phyloP scores from a whole-genome alignment of 2,329 filamentous ascomycete genomes.

The Graphilbum sp. region DNA sequence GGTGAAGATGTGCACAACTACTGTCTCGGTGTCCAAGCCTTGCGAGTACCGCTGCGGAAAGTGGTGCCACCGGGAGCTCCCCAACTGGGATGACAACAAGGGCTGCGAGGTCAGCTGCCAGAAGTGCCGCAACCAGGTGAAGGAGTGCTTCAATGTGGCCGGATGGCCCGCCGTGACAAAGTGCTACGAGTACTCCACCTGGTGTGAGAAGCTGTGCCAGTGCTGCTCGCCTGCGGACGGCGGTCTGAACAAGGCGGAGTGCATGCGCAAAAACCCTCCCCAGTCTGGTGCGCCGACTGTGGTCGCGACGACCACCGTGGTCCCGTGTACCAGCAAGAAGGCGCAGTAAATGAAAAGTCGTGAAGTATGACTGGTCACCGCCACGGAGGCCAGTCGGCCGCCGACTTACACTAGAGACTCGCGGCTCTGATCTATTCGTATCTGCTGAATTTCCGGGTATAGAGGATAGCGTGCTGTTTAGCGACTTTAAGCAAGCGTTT shows the following conservation, averaged over 20 bases:
- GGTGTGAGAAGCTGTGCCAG: constrained; percentile 28
- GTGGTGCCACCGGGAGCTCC: constrained; percentile 35
- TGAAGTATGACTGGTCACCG: too few relatives aligned
- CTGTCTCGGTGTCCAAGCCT: constrained; percentile 20
- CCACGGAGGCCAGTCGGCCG: too few relatives aligned
- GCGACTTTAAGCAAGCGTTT: too few relatives aligned
- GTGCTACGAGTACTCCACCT: constrained; percentile 33
- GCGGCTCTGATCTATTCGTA: too few relatives aligned
- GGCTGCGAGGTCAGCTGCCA: constrained; percentile 26
- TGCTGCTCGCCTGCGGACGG: constrained; percentile 22
- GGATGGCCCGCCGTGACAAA: constrained; percentile 30
- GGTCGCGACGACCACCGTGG: constrained; percentile 18
- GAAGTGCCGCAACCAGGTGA: constrained; percentile 28
- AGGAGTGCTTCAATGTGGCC: constrained; percentile 33
- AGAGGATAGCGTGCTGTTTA: too few relatives aligned
- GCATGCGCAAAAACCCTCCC: constrained; percentile 24
- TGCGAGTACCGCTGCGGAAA: constrained; percentile 39
- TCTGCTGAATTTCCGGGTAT: too few relatives aligned
- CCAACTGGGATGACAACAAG: constrained; percentile 26
- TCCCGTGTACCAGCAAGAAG: constrained; percentile 14
- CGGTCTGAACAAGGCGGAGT: constrained; percentile 19
- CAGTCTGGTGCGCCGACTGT: constrained; percentile 16
- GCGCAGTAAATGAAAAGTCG: background rate
- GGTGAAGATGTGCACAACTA: constrained; percentile 29
- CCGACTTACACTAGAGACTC: too few relatives aligned